Evolutionary conservation across 176 grass and related monocot species (phyloP).

Genomic region (Ensete glaucum): DNA sequence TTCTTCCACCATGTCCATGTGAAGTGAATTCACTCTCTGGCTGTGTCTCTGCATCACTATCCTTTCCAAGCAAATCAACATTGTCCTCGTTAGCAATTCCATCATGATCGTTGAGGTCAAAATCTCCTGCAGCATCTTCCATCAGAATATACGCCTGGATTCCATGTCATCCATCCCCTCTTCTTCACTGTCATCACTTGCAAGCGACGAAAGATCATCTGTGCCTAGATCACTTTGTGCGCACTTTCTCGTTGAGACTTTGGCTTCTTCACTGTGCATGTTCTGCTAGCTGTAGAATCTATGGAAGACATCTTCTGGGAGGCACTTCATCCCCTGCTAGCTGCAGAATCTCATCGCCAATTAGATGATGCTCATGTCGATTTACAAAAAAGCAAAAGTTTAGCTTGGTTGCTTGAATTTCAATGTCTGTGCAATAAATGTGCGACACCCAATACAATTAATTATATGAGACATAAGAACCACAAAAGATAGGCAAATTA

Average conservation of each 20-base stretch:
- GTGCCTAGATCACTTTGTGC: constrained; percentile 38
- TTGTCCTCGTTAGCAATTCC: constrained; percentile 54
- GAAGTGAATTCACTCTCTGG: not conserved
- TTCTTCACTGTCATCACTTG: constrained; percentile 31
- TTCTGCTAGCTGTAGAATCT: constrained; percentile 67
- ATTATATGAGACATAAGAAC: too few relatives aligned
- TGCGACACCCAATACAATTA: too few relatives aligned
- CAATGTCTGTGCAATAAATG: too few relatives aligned
- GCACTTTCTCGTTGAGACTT: constrained; percentile 40
- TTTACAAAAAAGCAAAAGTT: constrained; percentile 26
- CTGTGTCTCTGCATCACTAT: constrained; percentile 39
- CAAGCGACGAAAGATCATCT: constrained; percentile 38
- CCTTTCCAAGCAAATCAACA: constrained; percentile 56
- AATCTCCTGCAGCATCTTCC: constrained; percentile 27
- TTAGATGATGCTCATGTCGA: constrained; percentile 46
- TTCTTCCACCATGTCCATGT: constrained; percentile 21
- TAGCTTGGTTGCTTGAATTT: too few relatives aligned
- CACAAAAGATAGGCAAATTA: too few relatives aligned
- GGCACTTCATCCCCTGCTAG: constrained; percentile 71
- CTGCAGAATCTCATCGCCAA: constrained; percentile 71
- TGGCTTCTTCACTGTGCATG: constrained; percentile 32
- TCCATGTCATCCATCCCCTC: constrained; percentile 31
- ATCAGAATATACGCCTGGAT: not conserved
- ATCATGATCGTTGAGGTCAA: constrained; percentile 68
- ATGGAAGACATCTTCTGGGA: constrained; percentile 80